A percentile compares a stretch with the other conserved stretches of the same genome.
These are phyloP conservation scores for Hyphopichia pseudoburtonii DNA, from an alignment of 1,139 yeast species.

Conservation along the genomic window DNA sequence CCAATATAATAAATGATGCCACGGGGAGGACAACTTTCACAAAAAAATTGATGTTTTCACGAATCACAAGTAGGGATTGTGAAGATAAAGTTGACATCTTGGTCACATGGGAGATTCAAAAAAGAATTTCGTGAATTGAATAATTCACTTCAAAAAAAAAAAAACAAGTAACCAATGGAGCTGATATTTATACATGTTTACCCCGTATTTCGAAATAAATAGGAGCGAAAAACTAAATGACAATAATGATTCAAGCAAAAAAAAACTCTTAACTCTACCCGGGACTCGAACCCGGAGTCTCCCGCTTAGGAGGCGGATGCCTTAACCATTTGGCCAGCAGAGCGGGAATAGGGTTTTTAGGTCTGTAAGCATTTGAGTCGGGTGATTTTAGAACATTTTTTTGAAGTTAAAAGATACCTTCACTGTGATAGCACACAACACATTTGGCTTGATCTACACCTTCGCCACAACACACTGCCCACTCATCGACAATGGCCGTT, in stretches of 20 bases:
- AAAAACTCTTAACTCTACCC: conserved; percentile 59
- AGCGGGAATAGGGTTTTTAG: no score
- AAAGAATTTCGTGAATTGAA: no score
- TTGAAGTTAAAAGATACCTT: no score
- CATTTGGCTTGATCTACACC: no score
- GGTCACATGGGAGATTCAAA: no score
- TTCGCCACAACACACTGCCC: no score
- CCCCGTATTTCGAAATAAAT: neutral
- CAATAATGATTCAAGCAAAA: neutral
- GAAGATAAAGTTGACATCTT: neutral
- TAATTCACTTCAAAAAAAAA: no score
- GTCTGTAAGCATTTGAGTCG: no score
- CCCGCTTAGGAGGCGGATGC: conserved; percentile 96
- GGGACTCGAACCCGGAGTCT: conserved; percentile 98
- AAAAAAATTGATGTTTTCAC: conserved; percentile 8
- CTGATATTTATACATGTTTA: neutral
- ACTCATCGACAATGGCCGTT: no score
- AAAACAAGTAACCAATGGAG: no score
- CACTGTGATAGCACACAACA: no score
- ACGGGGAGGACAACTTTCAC: conserved; percentile 9
- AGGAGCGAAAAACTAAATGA: conserved; percentile 10
- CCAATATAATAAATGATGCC: conserved; percentile 6
- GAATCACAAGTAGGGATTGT: neutral
- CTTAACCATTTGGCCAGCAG: conserved; percentile 93
- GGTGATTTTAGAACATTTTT: no score